Evolutionary conservation across 805 yeast genomes (phyloP), one percentile per base, ranked within the genome.

Genomic region (Candida peoriensis): DNA sequence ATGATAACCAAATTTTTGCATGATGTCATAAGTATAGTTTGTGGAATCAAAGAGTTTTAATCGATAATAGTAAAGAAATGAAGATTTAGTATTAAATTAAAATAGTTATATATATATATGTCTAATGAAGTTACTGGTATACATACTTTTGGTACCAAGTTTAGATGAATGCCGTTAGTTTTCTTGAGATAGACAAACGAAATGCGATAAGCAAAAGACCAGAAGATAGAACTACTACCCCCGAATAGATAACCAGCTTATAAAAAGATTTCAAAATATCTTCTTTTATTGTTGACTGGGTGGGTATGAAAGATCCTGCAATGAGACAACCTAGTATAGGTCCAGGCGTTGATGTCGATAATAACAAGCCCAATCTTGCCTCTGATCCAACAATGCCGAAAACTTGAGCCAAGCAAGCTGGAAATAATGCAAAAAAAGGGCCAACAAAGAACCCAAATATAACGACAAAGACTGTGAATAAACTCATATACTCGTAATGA

Each of bases 251-350:
- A 3, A 38, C 30, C 12, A 49, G 30, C 20, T 45, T 46, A 16
- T 37, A 37, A 24, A 32, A 49, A 8, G 46, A 28, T 16, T 39
- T 10, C n/a, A 49, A 10, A 13, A 46, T 30, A 17, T 27, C 37
- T 9, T 29, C 11, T 1, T 28, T 30, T 9, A 31, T n/a, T 1
- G 40, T 32, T 4, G 38, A 28, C 4, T 39, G 42, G 12, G 19
- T 23, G 1, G 50, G 50, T 13, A 49, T 47, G 39, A 49, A 49
- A 5, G 47, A 42, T 3, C 54, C 54, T 18, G 50, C 47, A 16
- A 49, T 47, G 18, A 48, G 9, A 30, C 47, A 43, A 2, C 54
- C 54, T 5, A 48, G 17, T 8, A 49, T 38, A 1, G 54, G 52
- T 2, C 51, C 54, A 5, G 52, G 54, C 4, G 46, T 26, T 9